Percentiles rank a stretch among this genome's conserved stretches.
Evolutionary conservation across 805 yeast genomes (phyloP).

Genomic region (Ogataea ganodermae): DNA sequence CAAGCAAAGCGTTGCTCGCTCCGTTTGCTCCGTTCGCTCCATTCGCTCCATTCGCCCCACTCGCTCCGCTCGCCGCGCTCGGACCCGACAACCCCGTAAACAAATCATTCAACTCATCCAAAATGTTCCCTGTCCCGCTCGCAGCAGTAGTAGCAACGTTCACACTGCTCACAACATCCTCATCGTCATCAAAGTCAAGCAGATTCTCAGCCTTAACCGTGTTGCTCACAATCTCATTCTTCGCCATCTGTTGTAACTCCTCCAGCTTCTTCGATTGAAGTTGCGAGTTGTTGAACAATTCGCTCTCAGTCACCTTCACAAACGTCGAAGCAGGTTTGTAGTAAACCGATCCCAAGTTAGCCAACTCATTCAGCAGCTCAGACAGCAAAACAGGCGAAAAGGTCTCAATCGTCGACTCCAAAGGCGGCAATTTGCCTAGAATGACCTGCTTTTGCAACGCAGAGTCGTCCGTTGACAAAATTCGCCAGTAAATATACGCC

Average conservation of each 20-base stretch:
- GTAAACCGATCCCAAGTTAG: conserved; percentile 85
- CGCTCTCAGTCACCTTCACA: conserved; percentile 33
- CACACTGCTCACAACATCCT: too few relatives aligned
- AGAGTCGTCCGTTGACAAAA: conserved; percentile 50
- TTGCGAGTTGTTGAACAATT: conserved; percentile 25
- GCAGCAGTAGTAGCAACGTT: conserved; percentile 29
- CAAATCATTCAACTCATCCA: conserved; percentile 77
- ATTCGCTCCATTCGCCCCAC: conserved; percentile 14
- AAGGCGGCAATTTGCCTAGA: conserved; percentile 64
- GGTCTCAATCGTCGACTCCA: conserved; percentile 68
- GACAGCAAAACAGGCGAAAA: conserved; percentile 70
- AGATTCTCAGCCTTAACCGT: conserved; percentile 74
- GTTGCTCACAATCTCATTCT: conserved; percentile 63
- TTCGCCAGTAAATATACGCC: conserved; percentile 80
- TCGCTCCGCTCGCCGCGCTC: neutral
- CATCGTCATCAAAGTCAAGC: conserved; percentile 80
- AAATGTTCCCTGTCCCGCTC: conserved; percentile 41
- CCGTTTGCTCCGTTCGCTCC: too few relatives aligned
- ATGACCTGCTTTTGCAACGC: conserved; percentile 54
- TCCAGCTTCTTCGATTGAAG: conserved; percentile 60
- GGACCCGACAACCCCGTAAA: conserved; percentile 40
- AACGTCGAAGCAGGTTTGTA: conserved; percentile 78
- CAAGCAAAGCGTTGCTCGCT: neutral
- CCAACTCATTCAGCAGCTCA: conserved; percentile 70
- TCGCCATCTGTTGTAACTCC: conserved; percentile 77